Base-by-base conservation (phyloP, 2,329 filamentous ascomycete genomes). In the Fusarium sp. region DNA sequence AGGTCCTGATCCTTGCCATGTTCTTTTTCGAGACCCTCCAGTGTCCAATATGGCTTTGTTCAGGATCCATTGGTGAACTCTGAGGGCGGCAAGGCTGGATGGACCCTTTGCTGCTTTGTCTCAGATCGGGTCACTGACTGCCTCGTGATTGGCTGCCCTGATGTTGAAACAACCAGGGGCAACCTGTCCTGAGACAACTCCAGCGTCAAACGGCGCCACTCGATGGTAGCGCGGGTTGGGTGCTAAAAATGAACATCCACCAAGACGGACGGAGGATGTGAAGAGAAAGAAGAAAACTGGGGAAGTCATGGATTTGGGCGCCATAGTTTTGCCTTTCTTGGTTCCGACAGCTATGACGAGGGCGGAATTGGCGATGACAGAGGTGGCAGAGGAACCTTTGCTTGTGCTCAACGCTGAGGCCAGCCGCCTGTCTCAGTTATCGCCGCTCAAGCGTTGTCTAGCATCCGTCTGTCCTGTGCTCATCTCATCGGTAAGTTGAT, bases 121-220 rank as follows among this genome's bases (percentile, higher is more conserved):
- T 77, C 75, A 75, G 76, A 75, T 62, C 59, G 45, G 37, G 35
- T 29, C 38, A 20, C 11, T 24, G 47, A 22, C 11, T 52, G 47
- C 34, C 3, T 54, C n/a, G 31, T 65, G 63, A 78, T 64, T 78
- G 73, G 77, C 62, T 70, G 73, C 58, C 77, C 77, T 79, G 73
- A 79, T 68, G 70, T 69, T 79, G 77, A 79, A 79, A 79, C 77
- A 67, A 50, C 68, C 68, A 73, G 69, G 71, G 73, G 65, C 24
- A 31, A 57, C 74, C 59, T 62, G 52, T 60, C 73, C 71, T 76
- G 73, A 75, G 70, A 76, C 73, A 54, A 22, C 24, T 35, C 57
- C 73, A 68, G 67, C 61, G 73, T 71, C 64, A 74, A 68, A 54
- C 59, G 24, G 27, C 27, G 47, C 63, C 61, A 73, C 42, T 52